Percentiles rank a stretch among this genome's conserved stretches.
phyloP scores from a whole-genome alignment of 1,139 yeast genomes.

The Saccharomyces pastorianus region DNA sequence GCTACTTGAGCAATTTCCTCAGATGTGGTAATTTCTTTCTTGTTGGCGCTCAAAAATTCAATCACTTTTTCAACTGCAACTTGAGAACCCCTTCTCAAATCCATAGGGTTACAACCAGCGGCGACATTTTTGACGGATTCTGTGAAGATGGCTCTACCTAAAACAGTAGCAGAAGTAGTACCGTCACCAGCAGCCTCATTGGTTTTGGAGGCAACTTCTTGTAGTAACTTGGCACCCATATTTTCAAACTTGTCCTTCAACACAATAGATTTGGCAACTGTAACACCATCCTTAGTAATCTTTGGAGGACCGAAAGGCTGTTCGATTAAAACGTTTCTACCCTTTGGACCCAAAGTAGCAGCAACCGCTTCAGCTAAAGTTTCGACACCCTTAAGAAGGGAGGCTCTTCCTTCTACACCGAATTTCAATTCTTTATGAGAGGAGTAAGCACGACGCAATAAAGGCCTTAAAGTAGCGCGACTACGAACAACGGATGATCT shows the following conservation, averaged over 20 bases:
- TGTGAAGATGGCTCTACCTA: slow-evolving; percentile 94
- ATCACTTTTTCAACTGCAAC: slow-evolving; percentile 97
- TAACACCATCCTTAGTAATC: slow-evolving; percentile 99
- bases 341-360: slow-evolving; percentile 96
- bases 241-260: slow-evolving; percentile 92
- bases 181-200: slow-evolving; percentile 99
- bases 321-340: slow-evolving; percentile 94
- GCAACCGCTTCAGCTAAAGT: slow-evolving; percentile 95
- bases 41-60: slow-evolving; percentile 77
- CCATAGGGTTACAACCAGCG: slow-evolving; percentile 99
- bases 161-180: slow-evolving; percentile 95
- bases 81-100: slow-evolving; percentile 96
- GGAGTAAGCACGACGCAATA: slow-evolving; percentile 33
- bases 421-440: slow-evolving; percentile 94
- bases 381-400: slow-evolving; percentile 90
- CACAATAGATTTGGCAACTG: slow-evolving; percentile 86
- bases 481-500: slow-evolving; percentile 1
- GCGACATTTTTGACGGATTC: slow-evolving; percentile 98
- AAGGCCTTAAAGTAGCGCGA: neutral
- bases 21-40: slow-evolving; percentile 93
- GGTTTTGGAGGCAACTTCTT: slow-evolving; percentile 97
- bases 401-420: slow-evolving; percentile 98
- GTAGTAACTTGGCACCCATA: slow-evolving; percentile 86
- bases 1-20: slow-evolving; percentile 99
- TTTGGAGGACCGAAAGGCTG: slow-evolving; percentile 96